Conservation (phyloP, 352 stramenopile genomes). For the Phytopythium helicoides region DNA sequence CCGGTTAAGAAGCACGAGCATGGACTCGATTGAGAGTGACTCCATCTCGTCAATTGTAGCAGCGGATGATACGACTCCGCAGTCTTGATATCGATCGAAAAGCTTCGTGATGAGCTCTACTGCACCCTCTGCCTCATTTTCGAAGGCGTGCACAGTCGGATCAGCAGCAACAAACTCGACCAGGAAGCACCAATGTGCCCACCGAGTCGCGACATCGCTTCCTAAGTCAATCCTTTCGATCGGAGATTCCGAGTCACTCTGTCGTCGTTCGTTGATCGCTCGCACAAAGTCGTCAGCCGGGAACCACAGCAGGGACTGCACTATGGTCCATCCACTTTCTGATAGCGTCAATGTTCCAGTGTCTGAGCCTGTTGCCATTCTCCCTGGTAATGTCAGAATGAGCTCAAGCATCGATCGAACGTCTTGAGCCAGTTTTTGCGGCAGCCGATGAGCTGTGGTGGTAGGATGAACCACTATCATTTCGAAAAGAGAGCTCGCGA, state of each 20-base stretch:
- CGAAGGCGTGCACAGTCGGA: not conserved
- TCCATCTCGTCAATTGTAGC: constrained; percentile 2
- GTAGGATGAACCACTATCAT: not conserved
- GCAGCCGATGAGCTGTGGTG: not conserved
- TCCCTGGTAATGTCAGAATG: constrained; percentile 11
- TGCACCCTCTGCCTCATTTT: constrained; percentile 2
- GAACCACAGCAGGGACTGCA: constrained; percentile 38
- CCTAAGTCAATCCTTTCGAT: constrained; percentile 2
- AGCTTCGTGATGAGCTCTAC: constrained; percentile 24
- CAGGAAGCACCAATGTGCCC: constrained; percentile 36
- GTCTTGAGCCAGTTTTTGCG: constrained; percentile 24
- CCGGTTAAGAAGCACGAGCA: constrained; percentile 28
- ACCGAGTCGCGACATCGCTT: constrained; percentile 24
- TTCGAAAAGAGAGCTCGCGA: constrained; percentile 31
- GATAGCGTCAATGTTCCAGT: not conserved
- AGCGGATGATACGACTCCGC: constrained; percentile 8
- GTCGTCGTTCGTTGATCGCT: constrained; percentile 33
- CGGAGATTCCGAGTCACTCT: not conserved
- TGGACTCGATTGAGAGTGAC: constrained; percentile 36
- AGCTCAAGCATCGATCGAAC: constrained; percentile 26
- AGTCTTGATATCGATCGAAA: constrained; percentile 37
- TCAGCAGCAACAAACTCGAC: constrained; percentile 21
- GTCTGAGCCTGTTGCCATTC: constrained; percentile 5
- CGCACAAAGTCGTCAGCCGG: constrained; percentile 35
- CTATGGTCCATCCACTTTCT: not conserved